Evolutionary conservation across 1,139 yeast species (phyloP).

Genomic region (Saccharomyces uvarum): DNA sequence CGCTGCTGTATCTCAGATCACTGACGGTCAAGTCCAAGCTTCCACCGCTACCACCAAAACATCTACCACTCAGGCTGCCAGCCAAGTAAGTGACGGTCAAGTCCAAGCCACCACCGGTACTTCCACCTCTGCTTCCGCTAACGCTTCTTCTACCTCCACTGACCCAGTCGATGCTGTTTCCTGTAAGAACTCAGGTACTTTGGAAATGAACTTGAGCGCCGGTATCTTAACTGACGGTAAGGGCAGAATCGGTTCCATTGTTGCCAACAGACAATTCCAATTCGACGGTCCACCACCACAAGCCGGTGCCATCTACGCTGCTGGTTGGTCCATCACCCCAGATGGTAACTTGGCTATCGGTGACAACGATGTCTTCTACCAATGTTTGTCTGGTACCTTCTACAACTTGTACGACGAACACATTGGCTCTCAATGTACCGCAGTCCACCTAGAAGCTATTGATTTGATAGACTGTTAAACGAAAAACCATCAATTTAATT

Average conservation of each 20-base stretch:
- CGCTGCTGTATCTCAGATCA: slow-evolving; percentile 32
- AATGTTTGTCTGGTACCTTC: slow-evolving; percentile 73
- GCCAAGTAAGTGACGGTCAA: slow-evolving; percentile 17
- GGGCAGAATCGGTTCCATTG: slow-evolving; percentile 76
- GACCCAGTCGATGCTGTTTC: slow-evolving; percentile 38
- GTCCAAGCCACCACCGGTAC: slow-evolving; percentile 31
- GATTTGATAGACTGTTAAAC: slow-evolving; percentile 55
- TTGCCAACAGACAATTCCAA: slow-evolving; percentile 82
- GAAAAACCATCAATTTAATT: background rate
- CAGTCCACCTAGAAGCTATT: slow-evolving; percentile 57
- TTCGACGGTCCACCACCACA: slow-evolving; percentile 85
- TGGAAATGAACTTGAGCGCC: slow-evolving; percentile 47
- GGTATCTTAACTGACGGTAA: slow-evolving; percentile 50
- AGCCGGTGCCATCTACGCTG: slow-evolving; percentile 78
- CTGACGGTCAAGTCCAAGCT: slow-evolving; percentile 19
- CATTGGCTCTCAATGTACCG: slow-evolving; percentile 57
- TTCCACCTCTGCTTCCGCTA: slow-evolving; percentile 27
- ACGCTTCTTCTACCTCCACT: slow-evolving; percentile 22
- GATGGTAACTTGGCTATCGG: slow-evolving; percentile 69
- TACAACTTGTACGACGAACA: slow-evolving; percentile 73
- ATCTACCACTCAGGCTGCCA: slow-evolving; percentile 34
- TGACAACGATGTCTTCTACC: slow-evolving; percentile 57
- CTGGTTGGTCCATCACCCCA: slow-evolving; percentile 61
- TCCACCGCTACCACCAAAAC: slow-evolving; percentile 29
- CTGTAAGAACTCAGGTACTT: slow-evolving; percentile 45